Base-by-base conservation (phyloP, 208 protist species). In the Balamuthia mandrillaris region DNA sequence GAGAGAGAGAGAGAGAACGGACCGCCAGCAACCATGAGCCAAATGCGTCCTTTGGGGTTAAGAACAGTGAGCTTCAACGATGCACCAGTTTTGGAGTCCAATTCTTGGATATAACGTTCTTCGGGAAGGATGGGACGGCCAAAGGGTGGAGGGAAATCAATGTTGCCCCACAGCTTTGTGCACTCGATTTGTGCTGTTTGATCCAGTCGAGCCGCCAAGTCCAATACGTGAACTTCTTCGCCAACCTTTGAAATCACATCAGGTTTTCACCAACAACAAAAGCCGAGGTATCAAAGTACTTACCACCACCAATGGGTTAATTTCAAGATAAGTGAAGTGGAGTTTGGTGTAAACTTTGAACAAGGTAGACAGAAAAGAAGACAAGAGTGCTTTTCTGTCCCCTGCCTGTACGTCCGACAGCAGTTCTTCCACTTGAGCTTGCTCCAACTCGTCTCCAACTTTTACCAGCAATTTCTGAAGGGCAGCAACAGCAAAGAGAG, bases 11-110 rank as follows among this genome's bases (percentile, higher is more conserved):
- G 18, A 63, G 54, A 6, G 54, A 21, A 63, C 7, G 54, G 7
- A 63, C 94, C 94, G 54, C 94, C 94, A 5, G 94, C 94, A 14
- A 96, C 93, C 93, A 96, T 94, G 29, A 86, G 82, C 94, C 94
- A 96, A 44, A 96, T 89, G 61, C 93, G 86, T 24, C 94, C 93
- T 16, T 87, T 68, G 41, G 88, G 88, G 86, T 96, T 96, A 31
- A 96, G 90, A 37, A 96, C 66, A n/a, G 95, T 96, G 3, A 96
- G 78, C 86, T 96, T 96, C 27, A 96, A 87, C 18, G 92, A 95
- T 3, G 95, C 94, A 45, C 95, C 95, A 42, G 92, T 94, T 89
- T 96, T 96, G 31, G 84, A 88, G 86, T 96, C 95, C 9, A 96
- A 87, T 24, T 89, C 86, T 45, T 87, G 85, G 45, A 96, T 91